Evolutionary conservation across 2,329 filamentous ascomycete species (phyloP), one percentile per base, ranked within the genome.

Genomic region (Graphilbum fragrans): DNA sequence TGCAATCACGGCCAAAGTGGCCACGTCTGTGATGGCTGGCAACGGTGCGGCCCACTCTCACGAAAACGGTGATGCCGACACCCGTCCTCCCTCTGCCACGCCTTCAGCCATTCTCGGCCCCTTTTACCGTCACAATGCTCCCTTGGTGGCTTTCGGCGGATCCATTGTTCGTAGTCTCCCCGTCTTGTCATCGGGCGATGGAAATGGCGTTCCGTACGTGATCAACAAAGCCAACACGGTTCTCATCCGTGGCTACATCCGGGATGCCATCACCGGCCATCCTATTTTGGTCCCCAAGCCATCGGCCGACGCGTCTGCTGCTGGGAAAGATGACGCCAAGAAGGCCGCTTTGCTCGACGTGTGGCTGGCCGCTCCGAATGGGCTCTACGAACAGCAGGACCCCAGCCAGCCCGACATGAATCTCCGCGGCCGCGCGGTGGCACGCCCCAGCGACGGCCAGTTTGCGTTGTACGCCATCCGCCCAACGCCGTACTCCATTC

Each of bases 81-180:
- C n/a, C n/a, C n/a, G n/a, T 52, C 20, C 51, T 19, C 5, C 9
- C 29, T 8, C 3, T 6, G 16, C 18, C 10, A 44, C 14, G 1
- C 2, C 5, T 29, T 8, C 9, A 18, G 4, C 32, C 11, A 86
- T 93, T 49, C 72, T 94, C 1, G 86, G 86, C 0, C 86, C 86
- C 2, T 94, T 94, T 64, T 93, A 83, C 74, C 72, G 84, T 6
- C 70, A 76, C 35, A 72, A 88, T 50, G 76, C 85, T 0, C 85
- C 86, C 5, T 62, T 72, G 44, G 72, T 80, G 37, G 62, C 74
- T n/a, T 82, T 82, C 54, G 86, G 82, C 38, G 72, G 69, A 35
- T 78, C 67, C 51, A 85, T 92, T 47, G 67, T 79, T 19, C 64
- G 63, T 42, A 52, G 59, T 46, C n/a, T n/a, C n/a, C n/a, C n/a